phyloP scores from a whole-genome alignment of 805 yeast species.

The Helenozyma rhizophorensis region DNA sequence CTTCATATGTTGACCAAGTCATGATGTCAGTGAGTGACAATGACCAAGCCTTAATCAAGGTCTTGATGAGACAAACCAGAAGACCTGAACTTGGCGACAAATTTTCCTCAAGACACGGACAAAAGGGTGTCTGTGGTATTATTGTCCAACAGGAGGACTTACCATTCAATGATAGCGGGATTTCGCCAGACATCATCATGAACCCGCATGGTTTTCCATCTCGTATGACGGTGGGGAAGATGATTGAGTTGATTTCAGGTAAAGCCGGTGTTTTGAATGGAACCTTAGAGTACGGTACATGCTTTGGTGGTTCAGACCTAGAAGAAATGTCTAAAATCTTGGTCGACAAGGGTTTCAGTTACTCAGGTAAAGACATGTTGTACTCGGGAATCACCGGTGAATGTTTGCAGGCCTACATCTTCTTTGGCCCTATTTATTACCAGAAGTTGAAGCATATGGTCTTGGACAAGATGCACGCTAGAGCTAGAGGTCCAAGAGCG shows the following conservation, averaged over 20 bases:
- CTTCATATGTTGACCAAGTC: slow-evolving; percentile 93
- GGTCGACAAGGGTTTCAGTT: slow-evolving; percentile 86
- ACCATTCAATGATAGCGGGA: slow-evolving; percentile 92
- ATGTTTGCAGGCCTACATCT: slow-evolving; percentile 92
- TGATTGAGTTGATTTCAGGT: slow-evolving; percentile 94
- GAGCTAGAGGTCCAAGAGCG: slow-evolving; percentile 99
- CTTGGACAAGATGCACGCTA: slow-evolving; percentile 97
- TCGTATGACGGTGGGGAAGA: slow-evolving; percentile 99
- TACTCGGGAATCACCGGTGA: slow-evolving; percentile 98
- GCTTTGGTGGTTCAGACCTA: slow-evolving; percentile 96
- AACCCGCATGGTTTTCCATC: slow-evolving; percentile 99
- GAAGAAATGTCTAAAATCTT: slow-evolving; percentile 91
- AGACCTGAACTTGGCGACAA: slow-evolving; percentile 98
- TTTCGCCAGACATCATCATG: slow-evolving; percentile 94
- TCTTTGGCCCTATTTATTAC: slow-evolving; percentile 97
- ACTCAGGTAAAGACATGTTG: slow-evolving; percentile 96
- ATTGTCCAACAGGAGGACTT: slow-evolving; percentile 95
- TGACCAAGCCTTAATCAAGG: slow-evolving; percentile 92
- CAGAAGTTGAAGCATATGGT: slow-evolving; percentile 99
- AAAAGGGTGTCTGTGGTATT: slow-evolving; percentile 98
- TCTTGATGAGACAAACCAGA: slow-evolving; percentile 87
- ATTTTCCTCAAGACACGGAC: slow-evolving; percentile 97
- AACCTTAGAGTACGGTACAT: slow-evolving; percentile 89
- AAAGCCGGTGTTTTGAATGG: slow-evolving; percentile 97
- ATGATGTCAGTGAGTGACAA: slow-evolving; percentile 95